Percentiles rank a stretch among this genome's conserved stretches.
Conservation (phyloP, 2,329 filamentous ascomycete species). For the Aspergillus thermomutatus region DNA sequence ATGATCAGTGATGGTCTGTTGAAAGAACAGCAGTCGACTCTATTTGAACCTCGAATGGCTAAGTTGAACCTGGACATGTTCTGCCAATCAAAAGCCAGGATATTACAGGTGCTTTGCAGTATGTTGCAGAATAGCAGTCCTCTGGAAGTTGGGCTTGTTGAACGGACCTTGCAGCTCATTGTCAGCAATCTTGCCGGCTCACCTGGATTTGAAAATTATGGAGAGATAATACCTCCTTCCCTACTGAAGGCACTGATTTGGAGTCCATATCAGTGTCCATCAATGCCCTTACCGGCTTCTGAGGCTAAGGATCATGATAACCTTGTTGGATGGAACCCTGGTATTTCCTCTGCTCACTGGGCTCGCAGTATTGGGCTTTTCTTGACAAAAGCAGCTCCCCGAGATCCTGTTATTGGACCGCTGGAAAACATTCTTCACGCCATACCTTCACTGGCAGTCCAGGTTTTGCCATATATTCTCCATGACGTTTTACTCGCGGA, state of each 20-base stretch:
- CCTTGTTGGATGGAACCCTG: slow-evolving; percentile 17
- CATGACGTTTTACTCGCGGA: slow-evolving; percentile 75
- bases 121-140: slow-evolving; percentile 59
- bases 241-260: slow-evolving; percentile 42
- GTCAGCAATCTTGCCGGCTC: slow-evolving; percentile 31
- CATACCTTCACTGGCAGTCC: slow-evolving; percentile 67
- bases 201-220: slow-evolving; percentile 33
- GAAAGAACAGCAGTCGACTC: slow-evolving; percentile 36
- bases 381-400: slow-evolving; percentile 57
- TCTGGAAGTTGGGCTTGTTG: slow-evolving; percentile 40
- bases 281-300: slow-evolving; percentile 18
- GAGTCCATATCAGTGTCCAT: slow-evolving; percentile 40
- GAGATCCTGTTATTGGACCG: slow-evolving; percentile 67
- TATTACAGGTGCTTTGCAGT: slow-evolving; percentile 61
- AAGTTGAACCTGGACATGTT: slow-evolving; percentile 12
- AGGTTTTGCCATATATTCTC: slow-evolving; percentile 76
- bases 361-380: slow-evolving; percentile 38
- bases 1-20: slow-evolving; percentile 50
- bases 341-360: slow-evolving; percentile 28
- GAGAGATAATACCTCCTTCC: slow-evolving; percentile 32
- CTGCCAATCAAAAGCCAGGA: slow-evolving; percentile 56
- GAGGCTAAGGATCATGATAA: slow-evolving; percentile 16
- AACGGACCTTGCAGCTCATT: slow-evolving; percentile 44
- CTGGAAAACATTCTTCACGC: slow-evolving; percentile 63
- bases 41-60: slow-evolving; percentile 18